Base-by-base conservation (phyloP, 768 basidiomycete species). In the Phanerodontia chrysosporium region DNA sequence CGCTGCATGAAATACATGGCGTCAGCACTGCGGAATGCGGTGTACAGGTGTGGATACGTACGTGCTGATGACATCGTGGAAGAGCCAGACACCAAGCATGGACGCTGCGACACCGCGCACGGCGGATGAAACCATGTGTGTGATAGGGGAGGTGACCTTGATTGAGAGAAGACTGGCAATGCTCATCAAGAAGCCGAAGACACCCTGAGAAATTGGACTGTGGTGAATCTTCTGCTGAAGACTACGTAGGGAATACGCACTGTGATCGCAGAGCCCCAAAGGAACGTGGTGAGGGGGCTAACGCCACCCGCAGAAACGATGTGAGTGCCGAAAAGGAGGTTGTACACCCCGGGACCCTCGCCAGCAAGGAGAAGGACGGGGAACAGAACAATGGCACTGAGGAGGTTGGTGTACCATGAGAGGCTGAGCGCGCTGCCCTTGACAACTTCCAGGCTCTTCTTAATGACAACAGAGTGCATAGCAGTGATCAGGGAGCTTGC, bases 71-170 rank as follows among this genome's bases (percentile, higher is more conserved):
- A 91, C 69, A 51, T 98, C 95, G 27, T 76, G 69, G 74, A 97
- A 97, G 21, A 92, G 62, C 83, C 82, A 89, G 71, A 89, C 79
- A 24, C 86, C 92, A 14, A 97, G 78, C 46, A 95, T 69, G 4
- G 93, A 92, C n/a, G 89, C 92, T 0, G 93, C 86, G 27, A 98
- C 95, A 18, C 96, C 95, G 55, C 95, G 89, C 3, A 96, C 92
- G 21, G 96, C 95, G 12, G 94, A 94, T 3, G 93, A 95, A 27
- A 97, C 78, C 95, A 98, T 98, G 72, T 98, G 95, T 2, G 95
- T 95, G 70, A 98, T 94, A 14, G 95, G 95, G 1, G 94, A 96
- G 8, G 95, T 98, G 61, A 98, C 90, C 72, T 98, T 95, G 79
- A 98, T 97, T 25, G 92, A 95, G 29, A 98, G 80, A 61, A 95